These are phyloP conservation scores for Geum urbanum DNA, from an alignment of 306 rosid genomes.

Conservation along the genomic window DNA sequence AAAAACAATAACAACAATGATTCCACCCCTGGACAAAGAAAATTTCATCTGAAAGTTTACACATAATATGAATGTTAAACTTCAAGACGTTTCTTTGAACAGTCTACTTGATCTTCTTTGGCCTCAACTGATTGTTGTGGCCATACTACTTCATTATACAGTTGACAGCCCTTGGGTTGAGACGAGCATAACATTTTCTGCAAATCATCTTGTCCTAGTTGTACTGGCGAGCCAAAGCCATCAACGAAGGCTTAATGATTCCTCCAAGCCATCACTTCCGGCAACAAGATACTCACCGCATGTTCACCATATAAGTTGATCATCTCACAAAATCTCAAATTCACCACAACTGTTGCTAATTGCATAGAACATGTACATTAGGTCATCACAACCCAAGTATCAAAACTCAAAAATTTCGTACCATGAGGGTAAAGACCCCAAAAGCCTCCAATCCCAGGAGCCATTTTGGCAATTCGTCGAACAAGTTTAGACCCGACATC, in stretches of 20 bases:
- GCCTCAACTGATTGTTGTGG: slow-evolving; percentile 87
- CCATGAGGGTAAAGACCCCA: slow-evolving; percentile 87
- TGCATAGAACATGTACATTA: too few species aligned
- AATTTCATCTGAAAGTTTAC: background rate
- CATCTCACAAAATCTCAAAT: background rate
- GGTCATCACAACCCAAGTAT: too few species aligned
- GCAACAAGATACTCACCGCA: slow-evolving; percentile 85
- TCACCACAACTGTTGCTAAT: too few species aligned
- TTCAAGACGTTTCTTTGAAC: background rate
- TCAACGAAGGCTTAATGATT: slow-evolving; percentile 72
- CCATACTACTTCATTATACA: slow-evolving; percentile 83
- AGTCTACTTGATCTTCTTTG: slow-evolving; percentile 78
- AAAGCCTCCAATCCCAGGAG: slow-evolving; percentile 87
- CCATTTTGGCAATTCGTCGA: slow-evolving; percentile 77
- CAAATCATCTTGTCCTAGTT: slow-evolving; percentile 81
- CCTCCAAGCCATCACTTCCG: too few species aligned
- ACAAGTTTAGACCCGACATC: slow-evolving; percentile 93
- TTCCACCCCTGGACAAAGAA: background rate
- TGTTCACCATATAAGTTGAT: slow-evolving; percentile 21
- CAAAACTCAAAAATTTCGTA: slow-evolving; percentile 18
- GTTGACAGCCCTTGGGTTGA: slow-evolving; percentile 77
- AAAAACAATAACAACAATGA: background rate
- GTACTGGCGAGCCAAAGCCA: slow-evolving; percentile 90
- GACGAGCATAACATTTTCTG: slow-evolving; percentile 81
- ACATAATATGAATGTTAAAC: background rate